These are phyloP conservation scores for Microdochium paspali DNA, from an alignment of 2,329 filamentous ascomycete species.

Conservation along the genomic window DNA sequence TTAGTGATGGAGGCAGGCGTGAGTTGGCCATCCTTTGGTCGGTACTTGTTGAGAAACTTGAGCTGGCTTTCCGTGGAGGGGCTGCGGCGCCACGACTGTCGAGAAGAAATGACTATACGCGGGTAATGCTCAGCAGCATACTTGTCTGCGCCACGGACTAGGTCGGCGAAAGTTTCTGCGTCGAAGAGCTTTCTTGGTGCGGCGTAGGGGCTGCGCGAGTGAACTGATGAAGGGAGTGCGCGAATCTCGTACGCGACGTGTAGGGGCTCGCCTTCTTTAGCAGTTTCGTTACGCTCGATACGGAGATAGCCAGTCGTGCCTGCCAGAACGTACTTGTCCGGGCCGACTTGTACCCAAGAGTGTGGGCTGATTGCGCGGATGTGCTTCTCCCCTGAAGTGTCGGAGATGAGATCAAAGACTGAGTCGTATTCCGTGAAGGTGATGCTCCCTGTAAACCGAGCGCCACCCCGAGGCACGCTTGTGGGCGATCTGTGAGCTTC, in stretches of 20 bases:
- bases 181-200: slow-evolving; percentile 59
- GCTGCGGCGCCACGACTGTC: slow-evolving; percentile 59
- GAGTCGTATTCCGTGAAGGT: slow-evolving; percentile 87
- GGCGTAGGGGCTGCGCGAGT: slow-evolving; percentile 51
- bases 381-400: slow-evolving; percentile 68
- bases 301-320: slow-evolving; percentile 51
- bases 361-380: slow-evolving; percentile 67
- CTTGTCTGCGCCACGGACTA: slow-evolving; percentile 77
- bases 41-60: slow-evolving; percentile 58
- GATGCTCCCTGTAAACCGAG: slow-evolving; percentile 33
- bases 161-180: slow-evolving; percentile 58
- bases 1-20: slow-evolving; percentile 55
- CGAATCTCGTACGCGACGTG: slow-evolving; percentile 40
- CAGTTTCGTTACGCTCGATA: slow-evolving; percentile 32
- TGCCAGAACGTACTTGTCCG: slow-evolving; percentile 61
- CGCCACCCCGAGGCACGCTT: not conserved
- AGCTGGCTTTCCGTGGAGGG: slow-evolving; percentile 60
- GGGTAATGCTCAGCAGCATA: slow-evolving; percentile 62
- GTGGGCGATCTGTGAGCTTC: slow-evolving; percentile 6
- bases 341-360: slow-evolving; percentile 75
- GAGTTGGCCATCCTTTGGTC: slow-evolving; percentile 43
- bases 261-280: slow-evolving; percentile 13
- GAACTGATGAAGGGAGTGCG: slow-evolving; percentile 28
- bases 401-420: slow-evolving; percentile 81
- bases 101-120: slow-evolving; percentile 54